Evolutionary conservation across 23 red algal species (phyloP).

Genomic region (Gracilariopsis chorda): DNA sequence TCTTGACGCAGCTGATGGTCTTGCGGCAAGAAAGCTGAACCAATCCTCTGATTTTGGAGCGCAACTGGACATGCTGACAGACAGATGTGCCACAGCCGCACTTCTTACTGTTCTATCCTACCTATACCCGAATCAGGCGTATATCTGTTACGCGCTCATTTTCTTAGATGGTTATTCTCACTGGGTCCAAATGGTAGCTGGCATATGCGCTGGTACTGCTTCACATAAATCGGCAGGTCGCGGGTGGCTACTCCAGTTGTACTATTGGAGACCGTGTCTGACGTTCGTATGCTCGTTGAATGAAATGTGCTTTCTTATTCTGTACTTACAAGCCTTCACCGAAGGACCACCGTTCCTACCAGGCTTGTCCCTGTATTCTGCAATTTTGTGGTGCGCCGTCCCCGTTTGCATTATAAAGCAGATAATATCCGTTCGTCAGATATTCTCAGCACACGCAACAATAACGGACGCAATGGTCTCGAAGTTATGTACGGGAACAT

Average conservation of each 20-base stretch:
- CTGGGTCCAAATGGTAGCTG: conserved; percentile 85
- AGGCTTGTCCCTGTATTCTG: neutral
- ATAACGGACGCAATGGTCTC: conserved; percentile 33
- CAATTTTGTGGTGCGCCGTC: conserved; percentile 8
- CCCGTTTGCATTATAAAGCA: conserved; percentile 60
- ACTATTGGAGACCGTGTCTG: conserved; percentile 81
- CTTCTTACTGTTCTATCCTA: conserved; percentile 63
- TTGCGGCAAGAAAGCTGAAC: conserved; percentile 69
- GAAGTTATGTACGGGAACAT: neutral
- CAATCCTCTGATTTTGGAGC: conserved; percentile 82
- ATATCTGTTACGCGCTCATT: conserved; percentile 58
- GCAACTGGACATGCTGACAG: conserved; percentile 90
- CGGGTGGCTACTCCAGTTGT: conserved; percentile 61
- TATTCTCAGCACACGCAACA: conserved; percentile 51
- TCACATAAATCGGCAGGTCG: conserved; percentile 74
- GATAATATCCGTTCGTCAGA: conserved; percentile 46
- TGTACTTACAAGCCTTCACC: conserved; percentile 57
- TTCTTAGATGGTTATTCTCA: conserved; percentile 86
- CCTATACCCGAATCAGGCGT: conserved; percentile 2
- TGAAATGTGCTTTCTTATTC: conserved; percentile 80
- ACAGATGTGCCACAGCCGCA: conserved; percentile 72
- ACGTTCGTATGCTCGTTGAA: conserved; percentile 85
- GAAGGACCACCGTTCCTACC: neutral
- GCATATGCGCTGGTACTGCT: conserved; percentile 24
- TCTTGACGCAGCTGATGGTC: conserved; percentile 91